Evolutionary conservation across 2,329 filamentous ascomycete species (phyloP).

Genomic region (Magnaporthiopsis rhizophila): DNA sequence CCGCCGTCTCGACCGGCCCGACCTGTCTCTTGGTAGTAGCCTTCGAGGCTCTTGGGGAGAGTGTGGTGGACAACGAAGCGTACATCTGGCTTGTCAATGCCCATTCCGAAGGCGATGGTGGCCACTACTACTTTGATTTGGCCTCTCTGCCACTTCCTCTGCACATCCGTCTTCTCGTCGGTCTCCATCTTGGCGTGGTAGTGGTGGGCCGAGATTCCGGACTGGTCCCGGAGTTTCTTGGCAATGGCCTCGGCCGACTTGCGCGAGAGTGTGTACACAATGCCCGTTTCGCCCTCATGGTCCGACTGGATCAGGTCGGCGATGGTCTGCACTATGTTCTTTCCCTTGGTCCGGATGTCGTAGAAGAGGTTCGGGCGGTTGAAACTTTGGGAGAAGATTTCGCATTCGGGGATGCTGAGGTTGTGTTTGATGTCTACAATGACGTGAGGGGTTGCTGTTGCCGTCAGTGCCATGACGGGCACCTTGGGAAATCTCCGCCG

Average conservation of each 20-base stretch:
- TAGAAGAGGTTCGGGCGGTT: constrained; percentile 94
- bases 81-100: constrained; percentile 97
- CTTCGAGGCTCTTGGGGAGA: constrained; percentile 89
- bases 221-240: constrained; percentile 48
- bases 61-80: constrained; percentile 93
- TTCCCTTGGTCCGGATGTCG: constrained; percentile 67
- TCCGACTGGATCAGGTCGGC: constrained; percentile 60
- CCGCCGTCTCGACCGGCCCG: constrained; percentile 88
- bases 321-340: constrained; percentile 45
- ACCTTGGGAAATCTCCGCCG: constrained; percentile 66
- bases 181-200: constrained; percentile 78
- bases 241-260: constrained; percentile 78
- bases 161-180: constrained; percentile 60
- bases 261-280: constrained; percentile 86
- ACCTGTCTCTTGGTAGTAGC: constrained; percentile 97
- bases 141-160: constrained; percentile 76
- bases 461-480: constrained; percentile 89
- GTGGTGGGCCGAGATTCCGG: constrained; percentile 66
- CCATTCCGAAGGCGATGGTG: constrained; percentile 98
- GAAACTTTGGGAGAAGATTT: constrained; percentile 85
- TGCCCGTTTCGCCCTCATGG: constrained; percentile 70
- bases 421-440: constrained; percentile 88
- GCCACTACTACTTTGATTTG: constrained; percentile 84
- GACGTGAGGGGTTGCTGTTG: constrained; percentile 89
- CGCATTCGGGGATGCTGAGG: constrained; percentile 70